A percentile compares a stretch with the other conserved stretches of the same genome.
phyloP scores from a whole-genome alignment of 2,329 filamentous ascomycete genomes.

The Xylariaceae sp. region DNA sequence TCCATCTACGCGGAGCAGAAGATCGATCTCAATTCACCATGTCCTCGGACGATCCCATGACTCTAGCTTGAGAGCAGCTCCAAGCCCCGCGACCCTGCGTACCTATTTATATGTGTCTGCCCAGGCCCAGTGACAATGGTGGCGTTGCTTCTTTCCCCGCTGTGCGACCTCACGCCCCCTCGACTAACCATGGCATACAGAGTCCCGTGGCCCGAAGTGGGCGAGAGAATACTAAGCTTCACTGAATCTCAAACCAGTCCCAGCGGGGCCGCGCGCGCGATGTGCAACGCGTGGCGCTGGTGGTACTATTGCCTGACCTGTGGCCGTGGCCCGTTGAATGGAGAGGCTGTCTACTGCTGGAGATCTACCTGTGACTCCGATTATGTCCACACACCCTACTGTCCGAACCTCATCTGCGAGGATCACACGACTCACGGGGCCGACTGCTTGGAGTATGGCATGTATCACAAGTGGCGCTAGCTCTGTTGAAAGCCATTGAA shows the following conservation, averaged over 20 bases:
- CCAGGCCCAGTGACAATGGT: conserved; percentile 5
- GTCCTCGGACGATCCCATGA: not conserved
- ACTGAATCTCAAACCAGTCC: not conserved
- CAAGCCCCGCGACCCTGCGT: not conserved
- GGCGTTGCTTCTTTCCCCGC: not conserved
- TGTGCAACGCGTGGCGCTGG: conserved; percentile 27
- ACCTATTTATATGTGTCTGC: not conserved
- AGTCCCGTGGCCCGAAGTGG: not conserved
- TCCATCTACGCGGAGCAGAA: not conserved
- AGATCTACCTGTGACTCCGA: conserved; percentile 23
- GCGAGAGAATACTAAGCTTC: not conserved
- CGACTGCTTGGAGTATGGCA: conserved; percentile 22
- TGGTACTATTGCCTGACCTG: conserved; percentile 25
- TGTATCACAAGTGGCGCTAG: conserved; percentile 21
- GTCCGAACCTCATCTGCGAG: conserved; percentile 22
- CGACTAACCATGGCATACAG: not conserved
- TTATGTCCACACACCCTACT: conserved; percentile 20
- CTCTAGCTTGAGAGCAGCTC: conserved; percentile 8
- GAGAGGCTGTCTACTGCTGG: conserved; percentile 21
- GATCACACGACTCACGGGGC: conserved; percentile 20
- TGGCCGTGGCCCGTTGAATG: conserved; percentile 24
- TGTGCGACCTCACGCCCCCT: not conserved
- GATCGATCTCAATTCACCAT: conserved; percentile 3
- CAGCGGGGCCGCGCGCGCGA: conserved; percentile 1
- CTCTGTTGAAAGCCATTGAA: not conserved